Percentiles rank a stretch among this genome's conserved stretches.
These are phyloP conservation scores for Aspergillus aculeatus DNA, from an alignment of 2,329 filamentous ascomycete species.

Conservation along the genomic window DNA sequence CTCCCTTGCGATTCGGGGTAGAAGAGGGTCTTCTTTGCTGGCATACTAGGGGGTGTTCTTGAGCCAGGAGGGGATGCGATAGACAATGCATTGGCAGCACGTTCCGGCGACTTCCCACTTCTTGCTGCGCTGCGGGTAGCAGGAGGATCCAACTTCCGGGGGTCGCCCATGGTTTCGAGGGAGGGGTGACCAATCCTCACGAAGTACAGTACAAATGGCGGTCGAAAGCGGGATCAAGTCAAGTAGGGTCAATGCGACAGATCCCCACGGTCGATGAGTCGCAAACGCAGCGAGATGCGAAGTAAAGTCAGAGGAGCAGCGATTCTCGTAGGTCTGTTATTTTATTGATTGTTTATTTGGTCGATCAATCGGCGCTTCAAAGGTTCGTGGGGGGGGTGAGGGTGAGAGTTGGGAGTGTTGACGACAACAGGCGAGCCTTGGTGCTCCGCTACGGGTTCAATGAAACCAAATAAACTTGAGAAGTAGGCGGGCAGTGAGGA, in stretches of 20 bases:
- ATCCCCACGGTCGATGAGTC: slow-evolving; percentile 14
- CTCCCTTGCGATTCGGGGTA: slow-evolving; percentile 31
- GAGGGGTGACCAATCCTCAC: slow-evolving; percentile 7
- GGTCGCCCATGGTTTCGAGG: slow-evolving; percentile 23
- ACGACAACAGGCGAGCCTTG: slow-evolving; percentile 19
- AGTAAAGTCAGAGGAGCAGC: not conserved
- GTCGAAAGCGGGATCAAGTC: slow-evolving; percentile 16
- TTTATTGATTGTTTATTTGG: slow-evolving; percentile 1
- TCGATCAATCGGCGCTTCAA: slow-evolving; percentile 19
- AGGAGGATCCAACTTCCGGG: slow-evolving; percentile 18
- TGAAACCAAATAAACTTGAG: slow-evolving; percentile 18
- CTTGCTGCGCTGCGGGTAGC: slow-evolving; percentile 20
- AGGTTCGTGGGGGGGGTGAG: slow-evolving; percentile 16
- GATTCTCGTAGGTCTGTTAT: not conserved
- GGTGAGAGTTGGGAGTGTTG: slow-evolving; percentile 26
- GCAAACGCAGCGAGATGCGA: slow-evolving; percentile 14
- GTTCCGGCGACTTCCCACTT: slow-evolving; percentile 23
- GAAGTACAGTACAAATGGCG: slow-evolving; percentile 16
- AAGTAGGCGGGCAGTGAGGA: slow-evolving; percentile 13
- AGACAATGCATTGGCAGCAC: slow-evolving; percentile 27
- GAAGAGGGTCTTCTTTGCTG: slow-evolving; percentile 46
- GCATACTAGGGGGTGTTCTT: slow-evolving; percentile 59
- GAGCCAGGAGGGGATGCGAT: slow-evolving; percentile 55
- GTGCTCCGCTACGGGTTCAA: slow-evolving; percentile 22
- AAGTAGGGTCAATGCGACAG: slow-evolving; percentile 23